Base-by-base conservation (phyloP, 2,329 filamentous ascomycete genomes). In the Pseudogymnoascus sp. region DNA sequence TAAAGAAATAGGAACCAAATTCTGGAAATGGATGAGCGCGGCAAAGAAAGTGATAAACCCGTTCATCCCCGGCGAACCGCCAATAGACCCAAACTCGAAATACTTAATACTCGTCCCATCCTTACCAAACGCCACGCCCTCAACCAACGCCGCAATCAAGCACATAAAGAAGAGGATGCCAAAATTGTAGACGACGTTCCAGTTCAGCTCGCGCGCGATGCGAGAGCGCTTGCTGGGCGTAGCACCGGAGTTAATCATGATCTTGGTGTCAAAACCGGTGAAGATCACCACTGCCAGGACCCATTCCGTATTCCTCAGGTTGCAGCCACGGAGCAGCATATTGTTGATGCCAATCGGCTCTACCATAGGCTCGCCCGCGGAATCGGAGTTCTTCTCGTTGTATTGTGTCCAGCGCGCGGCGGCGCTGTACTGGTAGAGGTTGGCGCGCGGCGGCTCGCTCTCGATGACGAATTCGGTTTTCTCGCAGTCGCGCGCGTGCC, bases 41-140 rank as follows among this genome's bases (percentile, higher is more conserved):
- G 93, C 91, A 90, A 92, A 99, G 77, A 97, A 99, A 1, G 92
- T 96, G 76, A 99, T 92, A 75, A 97, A 92, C 38, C 94, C 94
- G 68, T 92, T 91, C 67, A 96, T 81, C 3, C 84, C 79, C 4
- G 92, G 84, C 3, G 79, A 87, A 60, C 84, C 85, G 67, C 91
- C 92, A 67, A 92, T 90, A 1, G 91, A 89, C 6, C 90, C 90
- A 67, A 86, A 94, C 67, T 97, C 92, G 74, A 97, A 97, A 72
- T 81, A 93, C 66, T 84, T 76, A 60, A 90, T 80, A 2, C 92
- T 94, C 44, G 88, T 88, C 70, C 92, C 82, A 8, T 80, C 81
- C 70, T 89, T 84, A 23, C 80, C 82, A 91, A 92, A 99, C 1
- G 87, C 86, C 3, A 90, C 80, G 37, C 94, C 94, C 72, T 96